Evolutionary conservation across 2,329 filamentous ascomycete genomes (phyloP).

Genomic region (Cladosporium austrohemisphaericum): DNA sequence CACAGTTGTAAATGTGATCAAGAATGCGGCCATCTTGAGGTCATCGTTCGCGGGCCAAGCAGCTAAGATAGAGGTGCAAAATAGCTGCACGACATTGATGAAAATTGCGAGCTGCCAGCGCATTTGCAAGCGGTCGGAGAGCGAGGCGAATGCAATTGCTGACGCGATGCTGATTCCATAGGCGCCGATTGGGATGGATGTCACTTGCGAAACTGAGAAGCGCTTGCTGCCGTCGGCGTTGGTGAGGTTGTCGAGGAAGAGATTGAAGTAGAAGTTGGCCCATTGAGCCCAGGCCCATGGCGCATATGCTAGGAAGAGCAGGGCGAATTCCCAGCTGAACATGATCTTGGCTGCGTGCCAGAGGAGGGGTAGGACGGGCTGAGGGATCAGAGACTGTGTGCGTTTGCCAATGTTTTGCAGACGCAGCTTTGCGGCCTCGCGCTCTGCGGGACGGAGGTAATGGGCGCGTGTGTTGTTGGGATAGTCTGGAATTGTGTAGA

Average conservation of each 20-base stretch:
- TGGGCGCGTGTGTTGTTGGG: constrained; percentile 10
- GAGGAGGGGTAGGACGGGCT: constrained; percentile 6
- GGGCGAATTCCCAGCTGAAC: constrained; percentile 6
- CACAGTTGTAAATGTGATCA: background rate
- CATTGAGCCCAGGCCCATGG: constrained; percentile 13
- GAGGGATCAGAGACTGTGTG: constrained; percentile 1
- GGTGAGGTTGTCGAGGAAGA: constrained; percentile 10
- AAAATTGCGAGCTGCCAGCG: constrained; percentile 16
- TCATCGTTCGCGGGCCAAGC: background rate
- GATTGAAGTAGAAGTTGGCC: constrained; percentile 14
- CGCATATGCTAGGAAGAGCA: constrained; percentile 9
- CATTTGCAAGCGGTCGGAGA: constrained; percentile 12
- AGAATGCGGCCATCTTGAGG: constrained; percentile 3
- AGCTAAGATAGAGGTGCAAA: constrained; percentile 5
- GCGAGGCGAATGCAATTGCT: constrained; percentile 3
- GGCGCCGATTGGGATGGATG: constrained; percentile 6
- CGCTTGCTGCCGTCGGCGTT: constrained; percentile 11
- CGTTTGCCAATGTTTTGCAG: constrained; percentile 9
- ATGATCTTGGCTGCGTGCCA: constrained; percentile 1
- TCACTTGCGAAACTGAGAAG: constrained; percentile 2
- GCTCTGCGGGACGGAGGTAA: constrained; percentile 5
- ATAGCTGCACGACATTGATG: constrained; percentile 7
- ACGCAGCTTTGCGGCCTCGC: background rate
- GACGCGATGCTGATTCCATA: constrained; percentile 8
- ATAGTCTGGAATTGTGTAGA: constrained; percentile 13